Base-by-base conservation (phyloP, 345 rosid genomes). In the Populus ilicifolia region DNA sequence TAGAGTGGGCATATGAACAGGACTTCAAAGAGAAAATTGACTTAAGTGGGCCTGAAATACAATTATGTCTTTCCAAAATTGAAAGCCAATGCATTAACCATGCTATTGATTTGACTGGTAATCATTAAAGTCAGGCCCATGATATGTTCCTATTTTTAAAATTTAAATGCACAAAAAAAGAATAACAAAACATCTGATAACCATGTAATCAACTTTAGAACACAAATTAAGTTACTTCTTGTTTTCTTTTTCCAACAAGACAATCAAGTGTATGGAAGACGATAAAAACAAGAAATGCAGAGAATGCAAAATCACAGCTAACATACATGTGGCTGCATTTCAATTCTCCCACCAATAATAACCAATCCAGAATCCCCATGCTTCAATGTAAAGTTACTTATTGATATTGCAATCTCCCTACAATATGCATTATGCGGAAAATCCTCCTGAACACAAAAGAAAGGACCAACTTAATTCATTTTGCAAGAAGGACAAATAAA, bases 301-400 rank as follows among this genome's bases (percentile, higher is more conserved):
- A 44, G 20, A 77, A 62, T 56, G 4, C 5, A 59, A 44, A 2
- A 3, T 64, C 69, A 29, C 52, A 73, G 44, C 12, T 75, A 67
- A 83, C 89, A 85, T 91, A 93, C 99, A 92, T 93, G 94, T 52
- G 93, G 90, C 80, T 87, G 98, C 85, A 88, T 70, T 86, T 96
- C 97, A 97, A 93, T 96, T 86, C 99, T 88, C 79, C 98, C 99
- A 79, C 98, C 97, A 79, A 96, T 89, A 72, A 96, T 87, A 69
- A 96, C 84, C 84, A 96, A 81, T 72, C 99, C 97, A 0, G 89
- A 75, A 86, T 96, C 99, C 48, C 95, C 97, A 56, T 91, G 97
- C 89, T 82, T 92, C 85, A 93, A 81, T 8, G 98, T 93, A 81
- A 90, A 96, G 87, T 93, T 93, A 86, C 90, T 92, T 63, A 95